A percentile compares a stretch with the other conserved stretches of the same genome.
Evolutionary conservation across 2,329 filamentous ascomycete genomes (phyloP).

Genomic region (Penicillium sp.): DNA sequence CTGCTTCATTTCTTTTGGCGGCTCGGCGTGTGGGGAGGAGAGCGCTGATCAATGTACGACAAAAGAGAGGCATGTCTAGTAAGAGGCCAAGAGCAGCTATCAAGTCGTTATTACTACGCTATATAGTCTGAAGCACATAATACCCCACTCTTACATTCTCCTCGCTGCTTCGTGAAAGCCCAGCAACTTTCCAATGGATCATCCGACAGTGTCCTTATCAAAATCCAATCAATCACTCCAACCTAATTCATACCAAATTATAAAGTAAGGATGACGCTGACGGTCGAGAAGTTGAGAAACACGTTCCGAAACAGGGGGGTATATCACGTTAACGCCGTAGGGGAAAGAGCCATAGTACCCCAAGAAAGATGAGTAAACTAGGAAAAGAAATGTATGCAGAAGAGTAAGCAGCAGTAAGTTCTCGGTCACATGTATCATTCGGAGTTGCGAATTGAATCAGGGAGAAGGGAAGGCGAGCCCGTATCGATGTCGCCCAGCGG

Average conservation of each 20-base stretch:
- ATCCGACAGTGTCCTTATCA: constrained; percentile 15
- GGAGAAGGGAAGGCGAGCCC: constrained; percentile 32
- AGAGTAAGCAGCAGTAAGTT: background rate
- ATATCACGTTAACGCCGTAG: constrained; percentile 47
- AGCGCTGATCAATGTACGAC: background rate
- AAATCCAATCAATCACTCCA: constrained; percentile 27
- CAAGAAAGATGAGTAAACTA: constrained; percentile 12
- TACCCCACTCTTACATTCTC: constrained; percentile 12
- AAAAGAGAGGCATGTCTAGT: too few relatives aligned
- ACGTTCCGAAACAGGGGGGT: constrained; percentile 39
- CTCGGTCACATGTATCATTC: constrained; percentile 18
- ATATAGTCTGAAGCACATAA: constrained; percentile 11
- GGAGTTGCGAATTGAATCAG: constrained; percentile 33
- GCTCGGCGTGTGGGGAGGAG: constrained; percentile 6
- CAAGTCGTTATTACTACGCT: constrained; percentile 8
- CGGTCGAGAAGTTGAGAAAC: constrained; percentile 16
- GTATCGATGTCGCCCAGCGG: constrained; percentile 34
- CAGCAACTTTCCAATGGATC: constrained; percentile 16
- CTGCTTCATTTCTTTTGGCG: constrained; percentile 1
- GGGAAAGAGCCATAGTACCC: constrained; percentile 14
- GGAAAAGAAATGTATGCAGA: constrained; percentile 17
- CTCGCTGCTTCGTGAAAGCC: constrained; percentile 15
- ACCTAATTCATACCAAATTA: constrained; percentile 28
- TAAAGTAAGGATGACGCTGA: constrained; percentile 22
- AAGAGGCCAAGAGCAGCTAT: background rate